Evolutionary conservation across 352 stramenopile genomes (phyloP).

Genomic region (Phytophthora cactorum): DNA sequence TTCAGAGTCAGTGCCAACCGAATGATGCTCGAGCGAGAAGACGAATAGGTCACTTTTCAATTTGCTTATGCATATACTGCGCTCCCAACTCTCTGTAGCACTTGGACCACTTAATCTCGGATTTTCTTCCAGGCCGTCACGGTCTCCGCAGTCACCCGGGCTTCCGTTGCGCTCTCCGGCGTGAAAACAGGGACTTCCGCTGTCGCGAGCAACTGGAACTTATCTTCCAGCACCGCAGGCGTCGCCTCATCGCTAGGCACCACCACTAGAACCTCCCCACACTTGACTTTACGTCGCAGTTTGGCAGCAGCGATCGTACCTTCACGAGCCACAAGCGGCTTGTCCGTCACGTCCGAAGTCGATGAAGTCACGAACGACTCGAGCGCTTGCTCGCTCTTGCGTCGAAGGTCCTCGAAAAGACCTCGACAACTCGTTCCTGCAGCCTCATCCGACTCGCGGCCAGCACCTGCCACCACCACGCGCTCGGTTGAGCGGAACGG

Average conservation of each 20-base stretch:
- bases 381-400: slow-evolving; percentile 65
- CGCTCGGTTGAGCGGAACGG: slow-evolving; percentile 64
- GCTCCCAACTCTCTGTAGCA: not conserved
- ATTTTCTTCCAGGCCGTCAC: slow-evolving; percentile 60
- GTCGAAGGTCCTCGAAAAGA: slow-evolving; percentile 65
- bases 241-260: slow-evolving; percentile 49
- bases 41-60: slow-evolving; percentile 5
- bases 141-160: slow-evolving; percentile 49
- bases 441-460: not conserved
- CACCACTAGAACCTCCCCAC: slow-evolving; percentile 64
- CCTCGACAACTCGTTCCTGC: slow-evolving; percentile 28
- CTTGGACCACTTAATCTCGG: slow-evolving; percentile 29
- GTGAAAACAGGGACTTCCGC: slow-evolving; percentile 59
- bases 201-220: slow-evolving; percentile 55
- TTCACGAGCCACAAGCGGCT: slow-evolving; percentile 42
- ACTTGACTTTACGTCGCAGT: slow-evolving; percentile 60
- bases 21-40: slow-evolving; percentile 1
- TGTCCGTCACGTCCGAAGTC: slow-evolving; percentile 34
- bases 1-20: not conserved
- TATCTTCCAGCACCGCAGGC: slow-evolving; percentile 32
- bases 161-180: slow-evolving; percentile 54
- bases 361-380: slow-evolving; percentile 55
- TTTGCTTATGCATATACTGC: slow-evolving; percentile 10
- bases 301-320: slow-evolving; percentile 48
- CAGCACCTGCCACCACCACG: slow-evolving; percentile 37